Evolutionary conservation across 257 asterid genomes (phyloP).

Genomic region (Capsicum baccatum): DNA sequence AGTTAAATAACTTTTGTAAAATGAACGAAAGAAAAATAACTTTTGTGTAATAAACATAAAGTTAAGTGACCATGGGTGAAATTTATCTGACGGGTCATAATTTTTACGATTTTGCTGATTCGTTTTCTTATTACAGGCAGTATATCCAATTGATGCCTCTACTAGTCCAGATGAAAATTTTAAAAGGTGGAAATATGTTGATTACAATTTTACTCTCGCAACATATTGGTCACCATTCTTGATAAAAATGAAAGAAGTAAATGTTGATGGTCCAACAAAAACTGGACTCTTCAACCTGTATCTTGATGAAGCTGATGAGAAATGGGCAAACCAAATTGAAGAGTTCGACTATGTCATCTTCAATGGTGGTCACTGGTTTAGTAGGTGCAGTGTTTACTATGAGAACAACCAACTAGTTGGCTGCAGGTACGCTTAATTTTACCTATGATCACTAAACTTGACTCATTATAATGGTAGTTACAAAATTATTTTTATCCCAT

Average conservation of each 20-base stretch:
- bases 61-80: no score
- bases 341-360: conserved; percentile 37
- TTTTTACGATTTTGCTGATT: background rate
- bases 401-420: conserved; percentile 30
- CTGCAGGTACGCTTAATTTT: conserved; percentile 24
- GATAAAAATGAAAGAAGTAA: conserved; percentile 26
- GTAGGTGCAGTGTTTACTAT: conserved; percentile 36
- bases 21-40: no score
- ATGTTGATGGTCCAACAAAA: conserved; percentile 33
- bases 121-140: conserved; percentile 27
- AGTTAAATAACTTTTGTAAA: no score
- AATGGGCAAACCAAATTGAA: conserved; percentile 34
- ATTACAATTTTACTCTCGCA: conserved; percentile 37
- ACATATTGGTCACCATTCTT: conserved; percentile 40
- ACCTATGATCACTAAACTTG: background rate
- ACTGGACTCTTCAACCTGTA: conserved; percentile 35
- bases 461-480: background rate
- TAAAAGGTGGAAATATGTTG: conserved; percentile 29
- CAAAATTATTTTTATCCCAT: background rate
- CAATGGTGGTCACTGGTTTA: conserved; percentile 41
- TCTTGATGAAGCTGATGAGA: conserved; percentile 40
- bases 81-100: background rate
- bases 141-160: conserved; percentile 35
- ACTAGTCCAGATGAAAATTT: conserved; percentile 32
- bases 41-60: no score